Conservation (phyloP, 2,329 filamentous ascomycete genomes). For the Raffaelea deltoideospora region DNA sequence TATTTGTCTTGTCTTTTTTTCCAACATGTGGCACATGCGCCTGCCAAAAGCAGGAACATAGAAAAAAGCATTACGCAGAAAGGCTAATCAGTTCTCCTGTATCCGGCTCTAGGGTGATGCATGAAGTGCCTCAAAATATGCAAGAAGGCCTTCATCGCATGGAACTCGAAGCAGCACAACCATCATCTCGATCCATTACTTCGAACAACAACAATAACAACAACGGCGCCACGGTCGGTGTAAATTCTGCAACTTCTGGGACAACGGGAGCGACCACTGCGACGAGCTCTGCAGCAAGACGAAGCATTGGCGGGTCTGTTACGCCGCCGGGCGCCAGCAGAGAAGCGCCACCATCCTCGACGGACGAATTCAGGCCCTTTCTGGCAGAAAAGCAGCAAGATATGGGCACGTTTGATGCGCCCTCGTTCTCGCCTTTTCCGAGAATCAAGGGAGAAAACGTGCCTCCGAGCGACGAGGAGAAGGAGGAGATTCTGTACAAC, state of each 20-base stretch:
- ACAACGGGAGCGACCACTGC: conserved; percentile 1
- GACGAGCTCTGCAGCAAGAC: conserved; percentile 11
- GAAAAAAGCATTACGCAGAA: conserved; percentile 4
- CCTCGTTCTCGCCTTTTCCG: conserved; percentile 85
- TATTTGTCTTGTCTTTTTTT: too few relatives aligned
- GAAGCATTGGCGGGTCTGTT: too few relatives aligned
- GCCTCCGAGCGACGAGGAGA: conserved; percentile 84
- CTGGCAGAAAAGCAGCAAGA: conserved; percentile 20
- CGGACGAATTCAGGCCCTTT: conserved; percentile 25
- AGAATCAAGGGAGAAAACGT: conserved; percentile 77
- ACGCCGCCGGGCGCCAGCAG: too few relatives aligned
- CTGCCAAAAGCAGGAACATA: too few relatives aligned
- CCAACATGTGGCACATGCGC: too few relatives aligned
- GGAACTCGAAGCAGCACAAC: conserved; percentile 63
- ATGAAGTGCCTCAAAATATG: conserved; percentile 93
- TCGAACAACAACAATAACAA: too few relatives aligned
- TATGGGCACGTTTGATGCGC: conserved; percentile 34
- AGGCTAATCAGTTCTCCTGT: conserved; percentile 21
- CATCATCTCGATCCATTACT: conserved; percentile 23
- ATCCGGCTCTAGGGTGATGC: conserved; percentile 56
- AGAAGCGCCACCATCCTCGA: too few relatives aligned
- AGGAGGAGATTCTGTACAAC: conserved; percentile 77
- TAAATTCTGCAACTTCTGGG: too few relatives aligned
- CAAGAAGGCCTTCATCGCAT: conserved; percentile 85
- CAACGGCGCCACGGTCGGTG: too few relatives aligned